Evolutionary conservation across 164 flowering plant species (phyloP).

Genomic region (Hamamelis virginiana): DNA sequence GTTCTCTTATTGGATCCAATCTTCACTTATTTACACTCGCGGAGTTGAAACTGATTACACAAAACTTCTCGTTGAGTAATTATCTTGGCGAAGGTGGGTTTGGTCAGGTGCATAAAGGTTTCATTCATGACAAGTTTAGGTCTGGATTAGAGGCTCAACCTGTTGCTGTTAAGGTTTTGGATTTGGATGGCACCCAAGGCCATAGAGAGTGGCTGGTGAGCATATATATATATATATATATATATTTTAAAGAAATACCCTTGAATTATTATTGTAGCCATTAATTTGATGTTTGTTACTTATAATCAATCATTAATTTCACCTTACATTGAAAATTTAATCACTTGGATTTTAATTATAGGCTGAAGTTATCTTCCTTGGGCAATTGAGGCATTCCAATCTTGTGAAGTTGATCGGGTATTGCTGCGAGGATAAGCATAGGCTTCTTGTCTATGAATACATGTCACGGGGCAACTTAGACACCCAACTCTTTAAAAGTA

Average conservation of each 20-base stretch:
- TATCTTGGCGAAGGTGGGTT: slow-evolving; percentile 84
- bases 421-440: slow-evolving; percentile 77
- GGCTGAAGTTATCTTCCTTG: slow-evolving; percentile 86
- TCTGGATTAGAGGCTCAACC: slow-evolving; percentile 62
- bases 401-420: slow-evolving; percentile 90
- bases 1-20: slow-evolving; percentile 48
- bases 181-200: slow-evolving; percentile 82
- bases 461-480: slow-evolving; percentile 78
- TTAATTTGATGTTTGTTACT: too few species aligned
- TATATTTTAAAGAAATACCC: not conserved
- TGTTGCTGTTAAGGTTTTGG: slow-evolving; percentile 74
- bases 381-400: slow-evolving; percentile 79
- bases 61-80: slow-evolving; percentile 46
- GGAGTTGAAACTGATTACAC: slow-evolving; percentile 60
- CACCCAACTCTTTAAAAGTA: slow-evolving; percentile 68
- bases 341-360: slow-evolving; percentile 21
- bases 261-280: not conserved
- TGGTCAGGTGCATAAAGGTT: slow-evolving; percentile 79
- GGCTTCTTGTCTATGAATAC: slow-evolving; percentile 84
- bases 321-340: not conserved
- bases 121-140: slow-evolving; percentile 57
- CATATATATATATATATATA: too few species aligned
- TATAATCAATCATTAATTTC: too few species aligned
- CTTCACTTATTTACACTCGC: slow-evolving; percentile 53
- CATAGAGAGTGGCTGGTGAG: slow-evolving; percentile 94